These are phyloP conservation scores for Colletotrichum sp. DNA, from an alignment of 2,329 filamentous ascomycete genomes.

Conservation along the genomic window DNA sequence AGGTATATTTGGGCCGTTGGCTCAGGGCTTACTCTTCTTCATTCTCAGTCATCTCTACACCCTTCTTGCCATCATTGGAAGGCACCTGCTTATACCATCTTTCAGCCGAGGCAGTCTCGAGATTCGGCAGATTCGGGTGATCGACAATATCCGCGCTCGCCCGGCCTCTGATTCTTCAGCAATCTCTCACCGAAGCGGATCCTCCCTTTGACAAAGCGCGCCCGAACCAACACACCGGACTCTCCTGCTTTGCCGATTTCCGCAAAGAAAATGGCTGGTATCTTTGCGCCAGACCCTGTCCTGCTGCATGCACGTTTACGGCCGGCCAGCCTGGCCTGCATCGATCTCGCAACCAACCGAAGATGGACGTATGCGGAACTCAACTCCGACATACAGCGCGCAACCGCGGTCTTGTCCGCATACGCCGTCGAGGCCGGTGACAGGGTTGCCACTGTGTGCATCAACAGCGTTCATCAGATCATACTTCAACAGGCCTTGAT, in stretches of 20 bases:
- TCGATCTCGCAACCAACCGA: conserved; percentile 15
- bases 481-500: conserved; percentile 14
- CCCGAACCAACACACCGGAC: background rate
- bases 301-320: conserved; percentile 16
- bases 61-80: background rate
- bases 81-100: background rate
- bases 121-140: background rate
- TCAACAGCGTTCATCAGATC: conserved; percentile 18
- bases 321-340: conserved; percentile 14
- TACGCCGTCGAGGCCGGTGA: conserved; percentile 1
- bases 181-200: background rate
- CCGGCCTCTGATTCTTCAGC: background rate
- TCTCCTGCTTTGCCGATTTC: background rate
- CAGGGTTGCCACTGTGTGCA: conserved; percentile 4
- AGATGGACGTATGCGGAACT: conserved; percentile 18
- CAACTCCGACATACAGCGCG: conserved; percentile 13
- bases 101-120: background rate
- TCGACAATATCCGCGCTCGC: background rate
- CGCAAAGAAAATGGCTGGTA: background rate
- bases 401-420: background rate
- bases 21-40: background rate
- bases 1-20: background rate
- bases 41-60: background rate
- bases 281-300: conserved; percentile 7
- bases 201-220: background rate